Evolutionary conservation across 1,284 basidiomycete species (phyloP), one percentile per base, ranked within the genome.

Genomic region (Microbotryum lychnidis-dioicae): DNA sequence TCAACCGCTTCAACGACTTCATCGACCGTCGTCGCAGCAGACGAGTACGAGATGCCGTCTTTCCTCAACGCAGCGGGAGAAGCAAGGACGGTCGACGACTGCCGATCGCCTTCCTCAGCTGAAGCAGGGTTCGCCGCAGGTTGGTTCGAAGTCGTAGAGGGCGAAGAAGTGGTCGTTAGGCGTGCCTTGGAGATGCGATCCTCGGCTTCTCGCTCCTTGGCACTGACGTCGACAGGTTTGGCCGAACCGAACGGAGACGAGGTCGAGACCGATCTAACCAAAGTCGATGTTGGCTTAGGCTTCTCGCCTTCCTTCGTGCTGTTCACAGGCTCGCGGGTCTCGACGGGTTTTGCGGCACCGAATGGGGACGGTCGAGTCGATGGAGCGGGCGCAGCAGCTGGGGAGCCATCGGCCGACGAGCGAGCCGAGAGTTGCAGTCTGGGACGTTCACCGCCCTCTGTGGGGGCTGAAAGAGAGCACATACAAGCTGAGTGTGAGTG

Each of bases 191-290:
- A 84, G 48, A 88, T 74, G 50, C 85, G 83, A 55, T 87, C 82
- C 31, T 82, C 75, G 12, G 90, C 83, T 73, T 84, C 87, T 57
- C 82, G 82, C 73, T 97, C 91, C 59, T 84, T 83, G 3, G 81
- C 79, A 23, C 85, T 79, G 9, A 87, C 84, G 75, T 97, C 91
- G 42, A 97, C 87, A 16, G 93, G 91, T 71, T 88, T 91, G 48
- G 94, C 94, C 56, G 82, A 80, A 60, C 94, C 94, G 74, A 97
- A 97, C 2, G 93, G 91, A 69, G 86, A 81, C 74, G 86, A 87
- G 6, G 87, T 84, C 6, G 87, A 86, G 1, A 87, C 83, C 47
- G 91, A 76, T 4, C 88, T 86, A 29, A 84, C 86, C 20, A 85
- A 42, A 42, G 37, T 42, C 16, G 37, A 42, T 12, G 37, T 42